Percentiles rank a stretch among this genome's conserved stretches.
Conservation (phyloP, 108 stramenopile genomes). For the Hondaea fermentalgiana region DNA sequence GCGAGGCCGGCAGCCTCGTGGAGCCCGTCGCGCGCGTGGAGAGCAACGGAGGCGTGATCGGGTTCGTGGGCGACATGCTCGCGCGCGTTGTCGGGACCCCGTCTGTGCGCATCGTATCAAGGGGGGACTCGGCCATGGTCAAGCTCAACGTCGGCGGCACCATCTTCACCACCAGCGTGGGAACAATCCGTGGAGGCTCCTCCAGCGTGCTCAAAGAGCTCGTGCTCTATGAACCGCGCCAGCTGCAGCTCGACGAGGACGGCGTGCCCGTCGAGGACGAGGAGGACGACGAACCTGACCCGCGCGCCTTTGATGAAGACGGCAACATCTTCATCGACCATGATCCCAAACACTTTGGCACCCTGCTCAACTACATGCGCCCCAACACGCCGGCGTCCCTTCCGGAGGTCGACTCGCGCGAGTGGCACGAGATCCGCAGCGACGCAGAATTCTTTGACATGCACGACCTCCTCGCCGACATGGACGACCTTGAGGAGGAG, state of each 20-base stretch:
- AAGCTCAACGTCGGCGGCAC: neutral
- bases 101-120: neutral
- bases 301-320: neutral
- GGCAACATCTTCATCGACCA: constrained; percentile 3
- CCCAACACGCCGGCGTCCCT: neutral
- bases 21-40: neutral
- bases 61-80: neutral
- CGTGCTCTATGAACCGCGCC: neutral
- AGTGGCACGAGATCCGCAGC: neutral
- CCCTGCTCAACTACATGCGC: neutral
- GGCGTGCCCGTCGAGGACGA: neutral
- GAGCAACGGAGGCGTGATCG: neutral
- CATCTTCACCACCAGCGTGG: neutral
- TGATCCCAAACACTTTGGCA: neutral
- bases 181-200: neutral
- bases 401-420: neutral
- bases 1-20: too few relatives aligned
- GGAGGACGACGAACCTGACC: neutral
- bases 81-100: neutral
- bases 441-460: neutral
- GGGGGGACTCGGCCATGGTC: neutral
- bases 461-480: neutral
- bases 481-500: neutral
- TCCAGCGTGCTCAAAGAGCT: neutral
- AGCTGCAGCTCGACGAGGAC: neutral